Evolutionary conservation across 345 rosid species (phyloP).

Genomic region (Turnera subulata): DNA sequence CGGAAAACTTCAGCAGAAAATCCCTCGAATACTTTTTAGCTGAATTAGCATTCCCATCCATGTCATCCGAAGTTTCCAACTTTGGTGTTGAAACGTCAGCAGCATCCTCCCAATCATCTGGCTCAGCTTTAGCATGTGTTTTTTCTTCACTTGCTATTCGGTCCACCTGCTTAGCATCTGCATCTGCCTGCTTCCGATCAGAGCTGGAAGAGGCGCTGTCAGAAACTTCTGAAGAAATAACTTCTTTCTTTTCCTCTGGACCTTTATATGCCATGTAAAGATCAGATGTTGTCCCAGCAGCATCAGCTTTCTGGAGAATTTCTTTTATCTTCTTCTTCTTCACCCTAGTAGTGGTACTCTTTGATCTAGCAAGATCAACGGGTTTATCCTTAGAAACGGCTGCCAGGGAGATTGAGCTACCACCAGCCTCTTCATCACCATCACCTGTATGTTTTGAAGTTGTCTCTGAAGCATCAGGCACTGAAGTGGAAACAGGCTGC

Average conservation of each 20-base stretch:
- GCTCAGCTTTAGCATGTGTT: conserved; percentile 55
- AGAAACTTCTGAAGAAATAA: conserved; percentile 26
- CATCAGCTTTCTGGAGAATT: conserved; percentile 84
- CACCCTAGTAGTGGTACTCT: conserved; percentile 34
- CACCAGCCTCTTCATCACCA: conserved; percentile 30
- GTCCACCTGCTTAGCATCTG: conserved; percentile 27
- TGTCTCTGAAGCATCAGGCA: conserved; percentile 29
- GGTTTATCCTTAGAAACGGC: conserved; percentile 49
- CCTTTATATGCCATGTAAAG: conserved; percentile 87
- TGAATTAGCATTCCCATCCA: conserved; percentile 34
- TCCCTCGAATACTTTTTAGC: conserved; percentile 89
- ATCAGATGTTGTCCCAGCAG: conserved; percentile 80
- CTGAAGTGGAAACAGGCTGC: conserved; percentile 23
- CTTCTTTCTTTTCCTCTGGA: conserved; percentile 77
- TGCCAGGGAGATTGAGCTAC: conserved; percentile 23
- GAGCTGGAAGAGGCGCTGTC: conserved; percentile 24
- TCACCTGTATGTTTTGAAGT: conserved; percentile 28
- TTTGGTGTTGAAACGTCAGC: conserved; percentile 82
- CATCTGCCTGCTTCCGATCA: conserved; percentile 33
- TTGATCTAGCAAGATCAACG: conserved; percentile 41
- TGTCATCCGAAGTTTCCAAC: conserved; percentile 44
- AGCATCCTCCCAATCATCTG: conserved; percentile 98
- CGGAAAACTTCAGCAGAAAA: conserved; percentile 77
- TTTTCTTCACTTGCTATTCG: conserved; percentile 27
- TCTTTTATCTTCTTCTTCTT: conserved; percentile 60